Evolutionary conservation across 116 monocot genomes (phyloP).

Genomic region (Phalaenopsis hybrid): DNA sequence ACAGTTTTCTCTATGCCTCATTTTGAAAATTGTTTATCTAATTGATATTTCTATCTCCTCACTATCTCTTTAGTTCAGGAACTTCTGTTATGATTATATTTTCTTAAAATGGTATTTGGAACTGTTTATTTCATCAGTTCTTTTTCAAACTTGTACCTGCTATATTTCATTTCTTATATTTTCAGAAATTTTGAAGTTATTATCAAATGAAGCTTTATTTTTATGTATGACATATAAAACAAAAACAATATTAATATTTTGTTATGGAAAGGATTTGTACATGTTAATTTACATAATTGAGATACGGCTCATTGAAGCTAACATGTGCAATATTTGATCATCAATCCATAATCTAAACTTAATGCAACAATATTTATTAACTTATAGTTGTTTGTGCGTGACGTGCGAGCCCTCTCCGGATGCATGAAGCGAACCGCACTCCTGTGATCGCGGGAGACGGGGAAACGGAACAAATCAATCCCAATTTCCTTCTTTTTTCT

Average conservation of each 20-base stretch:
- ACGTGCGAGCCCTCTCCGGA: too few relatives aligned
- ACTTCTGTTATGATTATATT: neutral
- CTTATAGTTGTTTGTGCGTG: neutral
- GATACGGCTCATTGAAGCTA: neutral
- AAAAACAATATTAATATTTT: neutral
- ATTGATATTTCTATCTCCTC: neutral
- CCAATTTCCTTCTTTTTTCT: too few relatives aligned
- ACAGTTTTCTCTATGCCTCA: too few relatives aligned
- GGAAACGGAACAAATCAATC: too few relatives aligned
- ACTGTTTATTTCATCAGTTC: neutral
- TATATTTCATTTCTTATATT: too few relatives aligned
- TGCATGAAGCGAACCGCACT: too few relatives aligned
- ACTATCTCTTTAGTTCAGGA: neutral
- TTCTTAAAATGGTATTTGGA: neutral
- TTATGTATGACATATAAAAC: neutral
- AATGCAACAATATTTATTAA: neutral
- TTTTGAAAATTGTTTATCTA: neutral
- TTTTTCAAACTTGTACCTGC: neutral
- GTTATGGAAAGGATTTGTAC: neutral
- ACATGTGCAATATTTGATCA: neutral
- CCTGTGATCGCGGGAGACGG: too few relatives aligned
- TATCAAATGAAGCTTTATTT: too few relatives aligned
- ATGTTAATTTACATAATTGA: neutral
- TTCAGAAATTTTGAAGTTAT: too few relatives aligned
- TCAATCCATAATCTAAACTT: neutral